phyloP scores from a whole-genome alignment of 768 basidiomycete species.

The Lactarius hatsudake region DNA sequence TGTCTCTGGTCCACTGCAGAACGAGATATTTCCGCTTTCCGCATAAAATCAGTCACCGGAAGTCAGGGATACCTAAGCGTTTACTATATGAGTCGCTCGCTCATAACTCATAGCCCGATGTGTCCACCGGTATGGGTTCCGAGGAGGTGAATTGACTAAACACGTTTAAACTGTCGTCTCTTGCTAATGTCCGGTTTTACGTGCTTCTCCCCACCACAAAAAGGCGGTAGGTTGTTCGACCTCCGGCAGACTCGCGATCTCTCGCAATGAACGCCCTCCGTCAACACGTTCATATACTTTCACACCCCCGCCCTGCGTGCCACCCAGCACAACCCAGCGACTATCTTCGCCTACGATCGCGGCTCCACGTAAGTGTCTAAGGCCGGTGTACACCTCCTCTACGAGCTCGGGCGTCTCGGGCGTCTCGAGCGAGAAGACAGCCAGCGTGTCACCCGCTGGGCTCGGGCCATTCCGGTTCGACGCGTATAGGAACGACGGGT shows the following conservation, averaged over 20 bases:
- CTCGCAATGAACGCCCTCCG: slow-evolving; percentile 53
- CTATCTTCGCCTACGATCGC: slow-evolving; percentile 60
- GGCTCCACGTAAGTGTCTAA: slow-evolving; percentile 70
- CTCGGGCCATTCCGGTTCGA: slow-evolving; percentile 76
- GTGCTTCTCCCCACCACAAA: background rate
- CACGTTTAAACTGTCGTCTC: no score
- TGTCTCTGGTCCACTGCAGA: no score
- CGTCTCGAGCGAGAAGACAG: slow-evolving; percentile 58
- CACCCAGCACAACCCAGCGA: slow-evolving; percentile 63
- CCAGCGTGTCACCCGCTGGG: slow-evolving; percentile 66
- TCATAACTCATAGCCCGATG: no score
- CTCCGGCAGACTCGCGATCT: slow-evolving; percentile 42
- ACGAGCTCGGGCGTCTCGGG: slow-evolving; percentile 49
- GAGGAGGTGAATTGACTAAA: no score
- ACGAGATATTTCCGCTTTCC: no score
- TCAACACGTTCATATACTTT: slow-evolving; percentile 68
- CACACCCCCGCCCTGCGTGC: slow-evolving; percentile 59
- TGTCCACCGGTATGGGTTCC: no score
- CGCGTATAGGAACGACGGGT: slow-evolving; percentile 60
- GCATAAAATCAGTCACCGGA: no score
- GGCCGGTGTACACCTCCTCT: slow-evolving; percentile 62
- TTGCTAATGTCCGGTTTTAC: no score
- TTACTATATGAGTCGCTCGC: no score
- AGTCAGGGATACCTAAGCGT: no score
- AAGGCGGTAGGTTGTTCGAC: slow-evolving; percentile 38